Base-by-base conservation (phyloP, 2,329 filamentous ascomycete species). In the Bipolaris cookei region DNA sequence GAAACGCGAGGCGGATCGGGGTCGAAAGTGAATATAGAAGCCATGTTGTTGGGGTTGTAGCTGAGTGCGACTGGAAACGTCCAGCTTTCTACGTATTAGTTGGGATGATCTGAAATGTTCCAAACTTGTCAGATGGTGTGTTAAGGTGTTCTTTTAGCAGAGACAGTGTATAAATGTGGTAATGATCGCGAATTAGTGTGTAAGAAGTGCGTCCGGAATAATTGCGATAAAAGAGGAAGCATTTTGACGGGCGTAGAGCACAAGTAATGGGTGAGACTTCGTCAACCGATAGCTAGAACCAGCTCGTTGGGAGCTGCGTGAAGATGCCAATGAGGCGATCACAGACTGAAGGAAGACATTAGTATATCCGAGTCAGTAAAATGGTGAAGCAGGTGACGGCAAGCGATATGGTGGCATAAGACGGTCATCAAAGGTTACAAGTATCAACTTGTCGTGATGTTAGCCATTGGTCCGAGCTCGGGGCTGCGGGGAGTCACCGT, bases 1-100 rank as follows among this genome's bases (percentile, higher is more conserved):
- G 90, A 89, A 34, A 98, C 92, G 75, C 91, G 83, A 1, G 91
- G 91, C 43, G 92, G 91, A 64, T 97, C 90, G 2, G 91, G 88
- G 61, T 97, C 92, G 74, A 91, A 99, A 0, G 94, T 97, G 75
- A 99, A 99, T 66, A 99, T 91, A 11, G 94, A 97, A 56, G 95
- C 94, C 91, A 95, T 96, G 10, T 37, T 60, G 28, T 39, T 44
- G 54, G 18, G 14, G 7, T 49, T 35, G 34, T 16, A 16, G n/a
- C 48, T n/a, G 30, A 23, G 16, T 18, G 28, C 44, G 14, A 41
- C 47, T 8, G 32, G 42, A 21, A 37, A 14, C 16, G 38, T 28
- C 3, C 18, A 10, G 7, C 20, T 18, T 21, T 44, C 20, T 8
- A 32, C 23, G 52, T 48, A 35, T 39, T 20, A 18, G 18, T 39